Base-by-base conservation (phyloP, 2,329 filamentous ascomycete species). In the Penicillium sp. region DNA sequence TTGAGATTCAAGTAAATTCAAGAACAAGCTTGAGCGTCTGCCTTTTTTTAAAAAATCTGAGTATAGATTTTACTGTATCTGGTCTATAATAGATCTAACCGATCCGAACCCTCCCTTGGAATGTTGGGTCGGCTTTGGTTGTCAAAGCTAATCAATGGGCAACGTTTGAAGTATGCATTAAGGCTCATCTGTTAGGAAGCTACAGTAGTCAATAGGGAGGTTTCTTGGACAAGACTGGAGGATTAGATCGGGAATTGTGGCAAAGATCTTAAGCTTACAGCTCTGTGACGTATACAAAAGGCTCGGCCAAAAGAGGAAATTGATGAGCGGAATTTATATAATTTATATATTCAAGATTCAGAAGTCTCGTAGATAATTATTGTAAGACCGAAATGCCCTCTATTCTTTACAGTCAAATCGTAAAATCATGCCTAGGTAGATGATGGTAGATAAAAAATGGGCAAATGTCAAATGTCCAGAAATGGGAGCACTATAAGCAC, bases 381-480 rank as follows among this genome's bases (percentile, higher is more conserved):
- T 29, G n/a, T 44, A 44, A 10, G 2, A n/a, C 26, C 14, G 8
- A 50, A 43, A 35, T 43, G 20, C 7, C 29, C 29, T 51, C 38
- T 43, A 43, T 26, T 4, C 35, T 53, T 40, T 39, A 34, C 50
- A 46, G 32, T 31, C 44, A 20, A 39, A 39, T 55, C 53, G 53
- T 55, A 4, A 50, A 38, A 34, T 43, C 32, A 14, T 55, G 22
- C 10, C 39, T 29, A 31, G 20, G 32, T 31, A 22, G 13, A 26
- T 32, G 39, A 51, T n/a, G 24, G 16, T 18, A 34, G 40, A 22
- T 40, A 40, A 35, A 13, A 46, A 52, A 26, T 40, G 40, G n/a
- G 13, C 40, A 18, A 40, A 52, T 55, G 34, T 46, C 40, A 18
- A 40, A 52, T 55, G 34, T 46, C 40, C 48, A 55, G 20, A 51